phyloP scores from a whole-genome alignment of 805 yeast species.

The Ogataea thermomethanolica region DNA sequence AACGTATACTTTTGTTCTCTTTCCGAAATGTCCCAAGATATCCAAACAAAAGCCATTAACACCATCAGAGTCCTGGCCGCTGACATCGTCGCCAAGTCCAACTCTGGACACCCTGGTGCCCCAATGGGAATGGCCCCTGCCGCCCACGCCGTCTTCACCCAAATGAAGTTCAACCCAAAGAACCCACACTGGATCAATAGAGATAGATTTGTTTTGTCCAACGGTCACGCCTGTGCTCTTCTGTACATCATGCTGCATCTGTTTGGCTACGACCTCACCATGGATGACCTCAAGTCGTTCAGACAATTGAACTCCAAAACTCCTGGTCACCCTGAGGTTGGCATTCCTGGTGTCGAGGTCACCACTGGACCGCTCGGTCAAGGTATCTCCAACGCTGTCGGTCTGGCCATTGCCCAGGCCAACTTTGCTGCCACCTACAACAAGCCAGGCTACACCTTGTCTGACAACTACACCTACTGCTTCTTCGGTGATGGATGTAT shows the following conservation, averaged over 20 bases:
- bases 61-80: constrained; percentile 88
- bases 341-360: constrained; percentile 90
- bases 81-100: constrained; percentile 82
- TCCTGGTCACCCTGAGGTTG: constrained; percentile 96
- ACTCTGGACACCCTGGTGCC: constrained; percentile 99
- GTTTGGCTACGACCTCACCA: constrained; percentile 73
- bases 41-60: constrained; percentile 74
- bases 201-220: constrained; percentile 91
- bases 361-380: constrained; percentile 99
- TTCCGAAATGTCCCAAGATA: constrained; percentile 38
- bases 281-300: constrained; percentile 86
- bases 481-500: constrained; percentile 97
- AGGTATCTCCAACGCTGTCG: constrained; percentile 95
- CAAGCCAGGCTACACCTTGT: constrained; percentile 73
- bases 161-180: constrained; percentile 83
- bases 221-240: constrained; percentile 95
- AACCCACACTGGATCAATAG: constrained; percentile 92
- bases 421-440: constrained; percentile 91
- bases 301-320: constrained; percentile 88
- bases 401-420: constrained; percentile 91
- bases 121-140: constrained; percentile 97
- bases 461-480: constrained; percentile 72
- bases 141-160: constrained; percentile 82
- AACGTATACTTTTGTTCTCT: constrained; percentile 10
- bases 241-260: constrained; percentile 82